Percentiles rank a stretch among this genome's conserved stretches.
phyloP scores from a whole-genome alignment of 192 early-diverging fungal species.

The Coemansia sp. region DNA sequence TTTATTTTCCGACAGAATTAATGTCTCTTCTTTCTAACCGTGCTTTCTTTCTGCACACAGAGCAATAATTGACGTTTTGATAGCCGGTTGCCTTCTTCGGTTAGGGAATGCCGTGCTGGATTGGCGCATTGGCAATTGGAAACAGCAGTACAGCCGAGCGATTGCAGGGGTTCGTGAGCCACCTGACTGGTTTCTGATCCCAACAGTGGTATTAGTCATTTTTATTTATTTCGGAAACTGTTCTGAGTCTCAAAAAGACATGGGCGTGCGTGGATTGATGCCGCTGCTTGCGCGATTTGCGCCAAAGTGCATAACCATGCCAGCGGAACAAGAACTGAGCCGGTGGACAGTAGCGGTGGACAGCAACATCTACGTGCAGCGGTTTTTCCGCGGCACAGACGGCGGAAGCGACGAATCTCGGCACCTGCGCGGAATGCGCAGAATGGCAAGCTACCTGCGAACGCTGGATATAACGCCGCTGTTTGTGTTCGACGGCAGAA shows the following conservation, averaged over 20 bases:
- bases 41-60: not conserved
- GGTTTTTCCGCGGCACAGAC: slow-evolving; percentile 54
- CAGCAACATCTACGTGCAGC: slow-evolving; percentile 57
- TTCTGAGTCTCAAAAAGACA: slow-evolving; percentile 12
- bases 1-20: not conserved
- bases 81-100: not conserved
- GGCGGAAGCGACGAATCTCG: slow-evolving; percentile 44
- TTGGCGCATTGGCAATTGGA: not conserved
- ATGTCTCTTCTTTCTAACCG: not conserved
- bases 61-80: too few relatives aligned
- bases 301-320: slow-evolving; percentile 41
- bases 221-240: not conserved
- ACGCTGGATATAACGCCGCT: slow-evolving; percentile 60
- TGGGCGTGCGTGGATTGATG: slow-evolving; percentile 62
- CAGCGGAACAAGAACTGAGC: slow-evolving; percentile 32
- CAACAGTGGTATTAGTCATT: not conserved
- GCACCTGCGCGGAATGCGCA: slow-evolving; percentile 63
- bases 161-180: not conserved
- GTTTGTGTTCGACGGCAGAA: slow-evolving; percentile 68
- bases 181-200: not conserved
- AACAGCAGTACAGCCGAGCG: not conserved
- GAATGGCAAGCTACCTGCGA: slow-evolving; percentile 53
- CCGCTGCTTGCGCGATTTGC: slow-evolving; percentile 56
- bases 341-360: slow-evolving; percentile 58
- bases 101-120: not conserved